Evolutionary conservation across 73 alveolate species (phyloP), one percentile per base, ranked within the genome.

Genomic region (Uronychia binucleata): DNA sequence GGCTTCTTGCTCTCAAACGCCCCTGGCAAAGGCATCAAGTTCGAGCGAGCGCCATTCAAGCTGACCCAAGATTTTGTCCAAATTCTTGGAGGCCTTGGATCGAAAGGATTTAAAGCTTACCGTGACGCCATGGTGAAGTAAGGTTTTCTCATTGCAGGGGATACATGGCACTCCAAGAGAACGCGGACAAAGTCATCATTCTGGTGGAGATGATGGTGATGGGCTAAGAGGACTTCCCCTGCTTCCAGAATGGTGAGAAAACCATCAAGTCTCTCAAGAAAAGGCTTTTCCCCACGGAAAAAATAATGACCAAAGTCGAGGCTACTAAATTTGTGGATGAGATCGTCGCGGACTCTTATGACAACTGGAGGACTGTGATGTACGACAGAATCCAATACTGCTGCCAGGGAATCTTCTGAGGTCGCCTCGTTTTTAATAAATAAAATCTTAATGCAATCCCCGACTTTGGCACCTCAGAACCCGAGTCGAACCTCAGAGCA

Each of bases 1-100:
- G 99, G 99, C 32, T 97, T 95, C 88, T 93, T 97, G 88, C 79
- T 97, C 58, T 85, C 98, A 27, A 92, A 92, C 77, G 93, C 98
- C 0, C 99, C 99, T 26, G 99, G 99, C 11, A 94, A 90, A 76
- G 94, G 92, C 35, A 34, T 91, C 59, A 88, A 94, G 77, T 88
- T 91, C 30, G 98, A 94, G 84, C 87, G 91, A 74, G 98, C 96
- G 0, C 98, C 98, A 0, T 93, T 93, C 57, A 93, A 93, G 88
- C 87, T 93, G 57, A 93, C 93, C 35, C 77, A 83, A 31, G 98
- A 93, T 58, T 86, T 90, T 85, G 86, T 93, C 31, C 81, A 90
- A 27, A 84, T 89, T 58, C 78, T 93, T 78, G 98, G 98, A n/a
- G 98, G 98, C 31, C 59, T 79, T 33, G 80, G 79, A 58, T 90